Evolutionary conservation across 768 basidiomycete species (phyloP), one percentile per base, ranked within the genome.

Genomic region (Cubamyces lactineus): DNA sequence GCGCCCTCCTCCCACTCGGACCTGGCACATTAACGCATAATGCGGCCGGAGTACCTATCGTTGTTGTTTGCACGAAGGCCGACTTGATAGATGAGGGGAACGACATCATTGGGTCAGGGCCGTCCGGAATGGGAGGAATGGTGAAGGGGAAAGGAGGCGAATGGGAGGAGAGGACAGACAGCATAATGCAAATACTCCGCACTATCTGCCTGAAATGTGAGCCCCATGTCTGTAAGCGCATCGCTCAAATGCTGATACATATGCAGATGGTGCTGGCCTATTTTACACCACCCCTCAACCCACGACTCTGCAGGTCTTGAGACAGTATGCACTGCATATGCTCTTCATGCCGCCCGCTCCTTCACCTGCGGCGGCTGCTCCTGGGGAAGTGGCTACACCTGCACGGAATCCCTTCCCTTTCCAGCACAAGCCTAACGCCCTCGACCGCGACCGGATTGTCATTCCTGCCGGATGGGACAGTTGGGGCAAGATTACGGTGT

Each of bases 391-490:
- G 12, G 71, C 77, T 0, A 76, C 80, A 19, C 86, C 89, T 5
- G 77, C 79, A 26, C 86, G 88, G 41, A 92, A 92, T 68, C 85
- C 88, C 1, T 97, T 98, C 76, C 88, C 93, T 0, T 98, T 97
- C 75, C 77, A 81, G 3, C 85, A 92, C 57, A 89, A 91, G 66
- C 89, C 97, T 1, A 98, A 98, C 71, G 89, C 92, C 0, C 79
- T 98, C 48, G 97, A 98, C 72, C 86, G 97, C 34, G 96, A 98
- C 70, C 88, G 86, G 13, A 89, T 98, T 53, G 85, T 97, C 46
- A 87, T 98, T 6, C 97, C 96, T 1, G 85, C 93, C 1, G 97
- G 97, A 0, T 99, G 97, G 97, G 97, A 98, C 71, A 93, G 91
- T 66, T 97, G 94, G 92, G 95, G 96, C 0, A 98, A 98, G 79